These are phyloP conservation scores for Hirschioporus abietinus DNA, from an alignment of 768 basidiomycete genomes.

Conservation along the genomic window DNA sequence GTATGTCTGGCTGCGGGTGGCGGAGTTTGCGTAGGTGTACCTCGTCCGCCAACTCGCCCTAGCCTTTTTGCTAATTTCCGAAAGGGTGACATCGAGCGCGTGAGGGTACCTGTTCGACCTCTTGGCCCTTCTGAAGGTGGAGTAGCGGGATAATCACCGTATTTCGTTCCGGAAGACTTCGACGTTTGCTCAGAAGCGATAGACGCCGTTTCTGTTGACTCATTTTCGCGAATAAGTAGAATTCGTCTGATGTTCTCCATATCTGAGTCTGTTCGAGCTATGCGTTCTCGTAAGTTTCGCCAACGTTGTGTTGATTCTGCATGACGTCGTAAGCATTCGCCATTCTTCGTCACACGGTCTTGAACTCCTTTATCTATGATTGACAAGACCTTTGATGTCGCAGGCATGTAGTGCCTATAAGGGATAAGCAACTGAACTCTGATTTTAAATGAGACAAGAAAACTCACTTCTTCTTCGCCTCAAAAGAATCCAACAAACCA, in stretches of 20 bases:
- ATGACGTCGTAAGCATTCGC: constrained; percentile 86
- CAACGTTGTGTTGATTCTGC: constrained; percentile 87
- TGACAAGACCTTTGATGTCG: constrained; percentile 84
- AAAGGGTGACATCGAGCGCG: constrained; percentile 76
- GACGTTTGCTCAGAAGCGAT: constrained; percentile 49
- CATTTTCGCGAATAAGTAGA: constrained; percentile 43
- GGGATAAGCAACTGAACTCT: constrained; percentile 11
- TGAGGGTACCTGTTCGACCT: constrained; percentile 47
- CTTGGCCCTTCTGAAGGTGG: constrained; percentile 44
- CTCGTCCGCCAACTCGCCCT: constrained; percentile 28
- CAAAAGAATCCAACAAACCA: constrained; percentile 67
- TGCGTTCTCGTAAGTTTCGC: constrained; percentile 74
- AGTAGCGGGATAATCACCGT: constrained; percentile 56
- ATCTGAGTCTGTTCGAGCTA: constrained; percentile 73
- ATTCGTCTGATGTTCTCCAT: constrained; percentile 69
- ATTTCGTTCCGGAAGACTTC: constrained; percentile 29
- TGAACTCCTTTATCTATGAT: constrained; percentile 93
- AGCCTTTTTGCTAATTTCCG: constrained; percentile 72
- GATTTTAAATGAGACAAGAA: constrained; percentile 11
- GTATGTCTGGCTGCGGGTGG: constrained; percentile 39
- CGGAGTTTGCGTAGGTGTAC: constrained; percentile 38
- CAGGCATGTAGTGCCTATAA: constrained; percentile 87
- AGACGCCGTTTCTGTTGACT: constrained; percentile 67
- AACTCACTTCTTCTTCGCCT: constrained; percentile 81
- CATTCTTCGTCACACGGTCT: constrained; percentile 94